Percentiles rank a stretch among this genome's conserved stretches.
Evolutionary conservation across 169 alveolate species (phyloP).

Genomic region (Eimeria necatrix): DNA sequence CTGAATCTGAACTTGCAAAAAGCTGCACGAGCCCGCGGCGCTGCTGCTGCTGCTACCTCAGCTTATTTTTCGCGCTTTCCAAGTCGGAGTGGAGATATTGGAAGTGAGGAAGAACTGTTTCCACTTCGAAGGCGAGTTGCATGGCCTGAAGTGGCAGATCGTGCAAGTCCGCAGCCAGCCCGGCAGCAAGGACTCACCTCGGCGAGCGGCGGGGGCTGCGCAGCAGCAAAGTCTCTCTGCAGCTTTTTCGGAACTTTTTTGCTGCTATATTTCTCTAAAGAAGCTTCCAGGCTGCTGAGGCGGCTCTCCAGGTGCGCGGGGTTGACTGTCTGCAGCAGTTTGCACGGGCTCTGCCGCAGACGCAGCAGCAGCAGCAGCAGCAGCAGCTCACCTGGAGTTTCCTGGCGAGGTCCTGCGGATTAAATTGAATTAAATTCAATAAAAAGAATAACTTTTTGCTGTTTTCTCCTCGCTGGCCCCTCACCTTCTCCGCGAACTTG

Average conservation of each 20-base stretch:
- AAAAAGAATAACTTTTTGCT: background rate
- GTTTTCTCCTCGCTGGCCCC: background rate
- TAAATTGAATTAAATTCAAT: background rate
- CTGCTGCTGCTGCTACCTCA: background rate
- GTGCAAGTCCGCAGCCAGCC: background rate
- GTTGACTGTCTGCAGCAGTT: too few species aligned
- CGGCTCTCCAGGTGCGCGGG: background rate
- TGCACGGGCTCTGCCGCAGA: background rate
- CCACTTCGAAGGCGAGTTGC: constrained; percentile 52
- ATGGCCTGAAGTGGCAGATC: background rate
- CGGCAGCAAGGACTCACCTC: too few species aligned
- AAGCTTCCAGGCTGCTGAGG: background rate
- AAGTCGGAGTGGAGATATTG: constrained; percentile 43
- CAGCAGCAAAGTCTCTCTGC: too few species aligned
- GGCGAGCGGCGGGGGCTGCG: too few species aligned
- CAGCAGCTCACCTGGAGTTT: constrained; percentile 27
- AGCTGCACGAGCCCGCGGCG: background rate
- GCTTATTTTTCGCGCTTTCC: background rate
- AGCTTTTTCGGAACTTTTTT: too few species aligned
- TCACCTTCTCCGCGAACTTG: constrained; percentile 17
- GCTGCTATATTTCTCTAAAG: background rate
- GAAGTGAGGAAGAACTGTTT: constrained; percentile 41
- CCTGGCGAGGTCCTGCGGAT: constrained; percentile 14
- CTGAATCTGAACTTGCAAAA: background rate
- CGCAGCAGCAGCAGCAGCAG: background rate